Percentiles rank a stretch among this genome's conserved stretches.
Conservation (phyloP, 768 basidiomycete genomes). For the Leccinellum luteum region DNA sequence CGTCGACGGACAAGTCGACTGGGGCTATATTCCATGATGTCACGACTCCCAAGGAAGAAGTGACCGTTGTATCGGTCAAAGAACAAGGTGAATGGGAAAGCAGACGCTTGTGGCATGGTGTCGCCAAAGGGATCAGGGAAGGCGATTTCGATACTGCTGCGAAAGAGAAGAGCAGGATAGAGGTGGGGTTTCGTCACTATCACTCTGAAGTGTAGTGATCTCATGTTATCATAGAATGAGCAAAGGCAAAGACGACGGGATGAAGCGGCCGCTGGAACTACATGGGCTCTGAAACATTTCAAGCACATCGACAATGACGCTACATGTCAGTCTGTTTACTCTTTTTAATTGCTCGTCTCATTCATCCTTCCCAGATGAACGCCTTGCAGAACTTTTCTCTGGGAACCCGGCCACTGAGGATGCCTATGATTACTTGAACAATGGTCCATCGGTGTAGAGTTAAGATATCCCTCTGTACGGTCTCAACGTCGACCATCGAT, state of each 20-base stretch:
- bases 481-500: conserved; percentile 1
- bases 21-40: conserved; percentile 75
- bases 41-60: conserved; percentile 68
- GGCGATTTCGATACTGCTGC: conserved; percentile 93
- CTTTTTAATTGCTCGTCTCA: background rate
- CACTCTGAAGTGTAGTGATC: background rate
- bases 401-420: conserved; percentile 73
- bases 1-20: conserved; percentile 47
- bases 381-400: conserved; percentile 60
- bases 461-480: background rate
- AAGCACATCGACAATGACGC: conserved; percentile 65
- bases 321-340: conserved; percentile 52
- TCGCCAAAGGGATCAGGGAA: conserved; percentile 87
- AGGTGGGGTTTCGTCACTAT: conserved; percentile 47
- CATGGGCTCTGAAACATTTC: conserved; percentile 82
- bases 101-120: conserved; percentile 77
- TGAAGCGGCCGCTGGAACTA: conserved; percentile 66
- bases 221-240: conserved; percentile 64
- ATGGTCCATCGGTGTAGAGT: conserved; percentile 36
- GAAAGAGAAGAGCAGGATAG: conserved; percentile 84
- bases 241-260: conserved; percentile 87
- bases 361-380: conserved; percentile 45
- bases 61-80: conserved; percentile 57
- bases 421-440: conserved; percentile 64
- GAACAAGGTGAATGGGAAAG: conserved; percentile 84